phyloP scores from a whole-genome alignment of 2,329 filamentous ascomycete species.

The Canariomyces notabilis region DNA sequence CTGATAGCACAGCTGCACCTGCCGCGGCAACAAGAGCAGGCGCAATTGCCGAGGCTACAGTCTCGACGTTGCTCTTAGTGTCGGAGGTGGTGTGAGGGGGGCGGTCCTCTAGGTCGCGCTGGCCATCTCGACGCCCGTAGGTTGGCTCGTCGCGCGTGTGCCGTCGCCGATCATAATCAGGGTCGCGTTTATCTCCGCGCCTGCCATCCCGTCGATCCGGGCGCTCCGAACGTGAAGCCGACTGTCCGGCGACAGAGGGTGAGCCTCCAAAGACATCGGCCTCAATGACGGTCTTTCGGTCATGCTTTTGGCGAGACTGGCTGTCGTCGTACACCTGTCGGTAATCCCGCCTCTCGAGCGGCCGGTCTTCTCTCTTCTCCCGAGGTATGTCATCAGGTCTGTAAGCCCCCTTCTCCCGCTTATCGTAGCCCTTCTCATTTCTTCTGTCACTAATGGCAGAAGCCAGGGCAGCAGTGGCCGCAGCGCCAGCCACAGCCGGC shows the following conservation, averaged over 20 bases:
- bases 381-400: constrained; percentile 9
- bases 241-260: background rate
- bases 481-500: constrained; percentile 11
- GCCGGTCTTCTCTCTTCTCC: no score
- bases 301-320: constrained; percentile 2
- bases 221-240: background rate
- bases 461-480: constrained; percentile 8
- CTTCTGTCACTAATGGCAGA: background rate
- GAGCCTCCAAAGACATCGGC: background rate
- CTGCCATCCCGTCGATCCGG: background rate
- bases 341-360: background rate
- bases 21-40: constrained; percentile 40
- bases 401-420: constrained; percentile 8
- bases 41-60: constrained; percentile 44
- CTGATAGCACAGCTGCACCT: constrained; percentile 23
- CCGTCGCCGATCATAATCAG: background rate
- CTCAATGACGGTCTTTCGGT: constrained; percentile 1
- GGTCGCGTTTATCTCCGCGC: constrained; percentile 3
- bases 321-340: constrained; percentile 8
- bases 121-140: constrained; percentile 22
- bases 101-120: constrained; percentile 30
- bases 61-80: constrained; percentile 37
- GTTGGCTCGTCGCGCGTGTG: background rate
- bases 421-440: constrained; percentile 9
- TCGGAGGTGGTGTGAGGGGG: constrained; percentile 31